Conservation (phyloP, 306 rosid species). For the Sphenostylis stenocarpa region DNA sequence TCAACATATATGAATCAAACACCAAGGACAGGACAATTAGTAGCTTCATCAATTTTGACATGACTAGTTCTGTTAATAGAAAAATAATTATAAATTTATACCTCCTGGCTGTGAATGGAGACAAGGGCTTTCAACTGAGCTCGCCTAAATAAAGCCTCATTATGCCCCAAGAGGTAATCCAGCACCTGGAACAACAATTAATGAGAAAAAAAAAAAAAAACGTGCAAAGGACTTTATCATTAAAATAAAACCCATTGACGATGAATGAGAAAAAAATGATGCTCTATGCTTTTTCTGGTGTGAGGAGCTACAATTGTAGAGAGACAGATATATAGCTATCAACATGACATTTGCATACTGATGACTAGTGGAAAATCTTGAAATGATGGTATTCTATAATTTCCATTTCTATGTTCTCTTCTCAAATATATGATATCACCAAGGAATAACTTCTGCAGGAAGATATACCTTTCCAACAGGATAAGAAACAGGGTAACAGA, state of each 20-base stretch:
- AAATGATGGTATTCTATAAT: conserved; percentile 5
- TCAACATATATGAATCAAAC: conserved; percentile 3
- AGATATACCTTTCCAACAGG: conserved; percentile 87
- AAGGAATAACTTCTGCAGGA: conserved; percentile 4
- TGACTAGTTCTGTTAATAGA: conserved; percentile 1
- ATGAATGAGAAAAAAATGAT: conserved; percentile 1
- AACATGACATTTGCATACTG: background rate
- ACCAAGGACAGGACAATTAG: background rate
- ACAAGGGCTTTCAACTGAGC: conserved; percentile 98
- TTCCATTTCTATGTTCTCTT: background rate
- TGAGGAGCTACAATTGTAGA: background rate
- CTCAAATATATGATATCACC: background rate
- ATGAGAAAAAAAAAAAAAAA: conserved; percentile 23
- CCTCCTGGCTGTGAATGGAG: conserved; percentile 92
- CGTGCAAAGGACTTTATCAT: background rate
- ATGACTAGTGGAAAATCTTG: conserved; percentile 2
- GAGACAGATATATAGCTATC: background rate
- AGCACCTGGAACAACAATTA: conserved; percentile 58
- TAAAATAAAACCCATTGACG: conserved; percentile 14
- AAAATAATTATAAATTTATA: conserved; percentile 19
- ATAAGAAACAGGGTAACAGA: conserved; percentile 88
- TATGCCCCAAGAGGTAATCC: conserved; percentile 82
- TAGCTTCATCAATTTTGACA: conserved; percentile 22
- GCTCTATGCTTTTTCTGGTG: background rate
- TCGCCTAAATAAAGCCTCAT: conserved; percentile 90